Conservation (phyloP, 75 land plant species). For the Cupressus sempervirens region DNA sequence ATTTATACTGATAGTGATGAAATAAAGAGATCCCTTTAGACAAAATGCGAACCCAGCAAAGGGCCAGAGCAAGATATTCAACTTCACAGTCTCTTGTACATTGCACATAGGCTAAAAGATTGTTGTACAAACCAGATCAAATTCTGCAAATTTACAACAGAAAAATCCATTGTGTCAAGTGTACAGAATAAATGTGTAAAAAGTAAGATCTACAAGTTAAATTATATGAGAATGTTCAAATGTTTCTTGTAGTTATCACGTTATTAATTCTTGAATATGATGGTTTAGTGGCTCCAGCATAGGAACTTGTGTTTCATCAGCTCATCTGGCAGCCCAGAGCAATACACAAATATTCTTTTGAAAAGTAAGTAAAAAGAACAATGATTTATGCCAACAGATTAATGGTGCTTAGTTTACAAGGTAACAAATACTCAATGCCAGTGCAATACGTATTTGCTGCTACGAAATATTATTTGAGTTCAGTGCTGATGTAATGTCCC, state of each 20-base stretch:
- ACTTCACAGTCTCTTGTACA: not conserved
- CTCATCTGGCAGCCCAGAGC: not conserved
- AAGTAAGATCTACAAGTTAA: not conserved
- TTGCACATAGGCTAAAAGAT: not conserved
- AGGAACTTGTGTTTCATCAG: not conserved
- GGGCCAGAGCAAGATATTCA: not conserved
- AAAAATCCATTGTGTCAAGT: not conserved
- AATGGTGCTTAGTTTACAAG: not conserved
- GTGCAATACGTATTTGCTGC: not conserved
- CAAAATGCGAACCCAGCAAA: not conserved
- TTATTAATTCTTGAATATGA: not conserved
- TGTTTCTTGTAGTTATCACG: not conserved
- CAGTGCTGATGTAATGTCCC: too few species aligned
- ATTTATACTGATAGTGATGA: not conserved
- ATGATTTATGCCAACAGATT: not conserved
- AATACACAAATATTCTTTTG: not conserved
- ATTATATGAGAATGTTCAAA: not conserved
- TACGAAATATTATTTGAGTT: not conserved
- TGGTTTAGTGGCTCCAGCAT: not conserved
- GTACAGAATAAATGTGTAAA: not conserved
- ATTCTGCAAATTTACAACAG: not conserved
- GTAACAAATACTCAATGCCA: not conserved
- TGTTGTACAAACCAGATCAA: not conserved
- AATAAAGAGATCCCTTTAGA: not conserved
- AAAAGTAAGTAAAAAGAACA: not conserved